A percentile compares a stretch with the other conserved stretches of the same genome.
These are phyloP conservation scores for Trametes polyzona DNA, from an alignment of 1,284 basidiomycete genomes.

Conservation along the genomic window DNA sequence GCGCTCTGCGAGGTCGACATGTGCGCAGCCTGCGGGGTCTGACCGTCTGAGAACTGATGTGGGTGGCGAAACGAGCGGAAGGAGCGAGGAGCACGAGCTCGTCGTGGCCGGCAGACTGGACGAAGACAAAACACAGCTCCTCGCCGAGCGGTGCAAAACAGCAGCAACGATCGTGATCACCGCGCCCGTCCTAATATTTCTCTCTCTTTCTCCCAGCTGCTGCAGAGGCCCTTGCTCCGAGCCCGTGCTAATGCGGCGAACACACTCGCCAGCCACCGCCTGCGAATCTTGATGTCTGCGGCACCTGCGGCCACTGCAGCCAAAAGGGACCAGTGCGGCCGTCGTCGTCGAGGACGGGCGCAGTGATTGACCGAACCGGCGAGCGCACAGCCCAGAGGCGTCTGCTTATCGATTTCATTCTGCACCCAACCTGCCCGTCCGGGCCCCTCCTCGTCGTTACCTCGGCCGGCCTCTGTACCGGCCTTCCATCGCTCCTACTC, in stretches of 20 bases:
- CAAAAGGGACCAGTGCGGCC: constrained; percentile 12
- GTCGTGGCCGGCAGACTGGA: constrained; percentile 19
- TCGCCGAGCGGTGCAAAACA: constrained; percentile 7
- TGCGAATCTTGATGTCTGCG: neutral
- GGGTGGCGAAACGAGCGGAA: constrained; percentile 5
- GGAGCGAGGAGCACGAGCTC: constrained; percentile 15
- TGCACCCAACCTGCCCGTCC: constrained; percentile 7
- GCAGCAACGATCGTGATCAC: constrained; percentile 21
- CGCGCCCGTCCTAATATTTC: neutral
- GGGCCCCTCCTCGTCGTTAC: too few relatives aligned
- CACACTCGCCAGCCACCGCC: neutral
- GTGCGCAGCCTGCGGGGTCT: constrained; percentile 9
- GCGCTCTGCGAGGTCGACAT: constrained; percentile 40
- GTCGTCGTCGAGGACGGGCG: constrained; percentile 10
- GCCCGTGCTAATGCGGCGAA: neutral
- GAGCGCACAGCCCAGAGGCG: constrained; percentile 4
- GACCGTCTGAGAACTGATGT: constrained; percentile 9
- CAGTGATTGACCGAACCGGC: constrained; percentile 10
- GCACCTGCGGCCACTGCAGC: neutral
- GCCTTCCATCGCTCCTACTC: neutral
- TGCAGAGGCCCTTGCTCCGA: neutral
- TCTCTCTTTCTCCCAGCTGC: neutral
- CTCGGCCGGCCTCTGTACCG: constrained; percentile 4
- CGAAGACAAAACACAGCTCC: constrained; percentile 1
- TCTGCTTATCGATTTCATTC: constrained; percentile 28